phyloP scores from a whole-genome alignment of 306 rosid species.

The Canavalia ensiformis region DNA sequence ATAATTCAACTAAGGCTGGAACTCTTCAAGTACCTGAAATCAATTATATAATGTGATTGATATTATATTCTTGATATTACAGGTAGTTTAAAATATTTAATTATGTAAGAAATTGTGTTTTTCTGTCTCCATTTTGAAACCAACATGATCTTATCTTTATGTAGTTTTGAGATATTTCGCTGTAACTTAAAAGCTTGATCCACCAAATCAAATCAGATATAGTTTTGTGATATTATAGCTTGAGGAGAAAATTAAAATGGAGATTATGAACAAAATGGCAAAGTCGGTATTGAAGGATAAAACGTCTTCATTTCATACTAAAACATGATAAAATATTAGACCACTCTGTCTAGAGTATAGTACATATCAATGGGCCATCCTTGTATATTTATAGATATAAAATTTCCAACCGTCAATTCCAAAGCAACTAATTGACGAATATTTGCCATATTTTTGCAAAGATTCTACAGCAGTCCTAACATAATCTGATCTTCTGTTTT shows the following conservation, averaged over 20 bases:
- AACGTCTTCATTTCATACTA: too few species aligned
- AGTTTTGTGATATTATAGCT: too few species aligned
- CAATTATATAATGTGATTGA: too few species aligned
- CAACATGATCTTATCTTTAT: too few species aligned
- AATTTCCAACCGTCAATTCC: conserved; percentile 10
- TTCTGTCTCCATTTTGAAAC: too few species aligned
- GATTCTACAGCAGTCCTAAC: conserved; percentile 10
- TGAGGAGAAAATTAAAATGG: neutral
- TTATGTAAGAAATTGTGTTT: too few species aligned
- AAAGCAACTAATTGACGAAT: conserved; percentile 16
- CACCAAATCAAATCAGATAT: neutral
- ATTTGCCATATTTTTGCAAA: conserved; percentile 23
- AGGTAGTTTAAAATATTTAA: too few species aligned
- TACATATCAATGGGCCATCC: neutral
- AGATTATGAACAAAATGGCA: neutral
- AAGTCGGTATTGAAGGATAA: neutral
- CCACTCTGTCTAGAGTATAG: neutral
- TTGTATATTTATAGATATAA: neutral
- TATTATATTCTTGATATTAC: too few species aligned
- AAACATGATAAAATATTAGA: neutral
- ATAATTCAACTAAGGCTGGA: too few species aligned
- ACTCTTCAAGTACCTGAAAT: too few species aligned
- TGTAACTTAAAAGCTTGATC: neutral
- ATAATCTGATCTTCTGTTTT: conserved; percentile 21
- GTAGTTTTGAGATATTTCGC: too few species aligned